phyloP scores from a whole-genome alignment of 345 rosid species.

The Lepidium africanum region DNA sequence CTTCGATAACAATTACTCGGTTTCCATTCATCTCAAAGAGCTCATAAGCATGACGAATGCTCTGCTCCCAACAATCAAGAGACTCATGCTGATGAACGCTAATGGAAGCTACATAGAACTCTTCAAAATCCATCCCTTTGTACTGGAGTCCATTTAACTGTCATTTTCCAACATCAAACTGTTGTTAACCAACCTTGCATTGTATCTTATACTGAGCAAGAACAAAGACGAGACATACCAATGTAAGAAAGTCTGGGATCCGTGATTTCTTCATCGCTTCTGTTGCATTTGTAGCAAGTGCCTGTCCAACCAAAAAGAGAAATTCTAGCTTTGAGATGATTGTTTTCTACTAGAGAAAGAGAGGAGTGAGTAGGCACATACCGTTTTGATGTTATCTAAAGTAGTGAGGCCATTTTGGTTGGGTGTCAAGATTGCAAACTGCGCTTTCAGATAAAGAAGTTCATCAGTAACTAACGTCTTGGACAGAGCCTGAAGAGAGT shows the following conservation, averaged over 20 bases:
- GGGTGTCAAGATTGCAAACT: slow-evolving; percentile 71
- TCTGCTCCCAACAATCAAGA: slow-evolving; percentile 81
- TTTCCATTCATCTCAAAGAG: slow-evolving; percentile 89
- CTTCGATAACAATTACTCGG: slow-evolving; percentile 78
- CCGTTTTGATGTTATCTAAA: slow-evolving; percentile 66
- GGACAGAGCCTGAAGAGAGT: slow-evolving; percentile 61
- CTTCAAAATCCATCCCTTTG: slow-evolving; percentile 92
- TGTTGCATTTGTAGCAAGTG: slow-evolving; percentile 69
- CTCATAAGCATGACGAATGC: slow-evolving; percentile 75
- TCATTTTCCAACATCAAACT: slow-evolving; percentile 12
- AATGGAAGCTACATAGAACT: slow-evolving; percentile 90
- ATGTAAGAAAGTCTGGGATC: slow-evolving; percentile 56
- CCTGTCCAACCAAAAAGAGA: slow-evolving; percentile 36
- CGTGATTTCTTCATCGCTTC: slow-evolving; percentile 89
- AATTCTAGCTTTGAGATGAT: slow-evolving; percentile 6
- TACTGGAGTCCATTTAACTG: slow-evolving; percentile 81
- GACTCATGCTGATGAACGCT: slow-evolving; percentile 95
- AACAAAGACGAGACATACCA: background rate
- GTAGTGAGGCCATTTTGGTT: slow-evolving; percentile 53
- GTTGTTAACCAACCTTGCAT: background rate
- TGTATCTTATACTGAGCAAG: background rate
- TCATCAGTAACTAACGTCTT: slow-evolving; percentile 70
- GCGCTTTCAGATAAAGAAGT: slow-evolving; percentile 56
- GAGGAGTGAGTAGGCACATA: slow-evolving; percentile 8
- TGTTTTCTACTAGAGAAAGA: background rate